Evolutionary conservation across 495 filamentous ascomycete species (phyloP), one percentile per base, ranked within the genome.

Genomic region (Pyronema omphalodes): DNA sequence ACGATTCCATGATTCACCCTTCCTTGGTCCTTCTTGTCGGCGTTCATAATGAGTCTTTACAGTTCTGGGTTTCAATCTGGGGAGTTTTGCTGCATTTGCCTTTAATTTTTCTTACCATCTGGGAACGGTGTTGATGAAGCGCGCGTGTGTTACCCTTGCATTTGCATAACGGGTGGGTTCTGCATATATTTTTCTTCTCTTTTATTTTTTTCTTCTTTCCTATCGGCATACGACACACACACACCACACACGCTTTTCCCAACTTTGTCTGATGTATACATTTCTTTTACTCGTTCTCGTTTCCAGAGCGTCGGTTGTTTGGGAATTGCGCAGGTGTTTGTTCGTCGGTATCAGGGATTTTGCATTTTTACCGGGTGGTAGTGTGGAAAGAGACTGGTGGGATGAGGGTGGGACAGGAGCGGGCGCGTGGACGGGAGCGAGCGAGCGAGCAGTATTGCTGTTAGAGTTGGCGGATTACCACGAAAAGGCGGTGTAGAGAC

Each of bases 31-130:
- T 17, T 52, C 41, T 52, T 49, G 44, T 56, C 15, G 35, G 11
- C 41, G 33, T 56, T 55, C 45, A 33, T 54, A 49, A 39, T 53
- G 44, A 45, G 37, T 55, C 33, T 54, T 48, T 44, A 53, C 52
- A 49, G 36, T 55, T 53, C 58, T 12, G 39, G 39, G 11, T 41
- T 41, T 41, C 39, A 41, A 41, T 12, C 11, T 41, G 11, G 11
- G 39, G 15, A 17, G 39, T 12, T 12, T 41, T 41, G 39, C 11
- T 41, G 39, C 39, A 41, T 41, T 29, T 29, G 23, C 23, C 23
- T 41, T 41, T 41, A 12, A 12, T 41, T 41, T 41, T 17, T 41
- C 11, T 41, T 41, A 41, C 39, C 6, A 41, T 41, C 39, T 41
- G 39, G 39, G 39, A 41, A 41, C 6, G 39, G 39, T 41, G 11